Percentiles rank a stretch among this genome's conserved stretches.
phyloP scores from a whole-genome alignment of 176 grass and related monocot genomes.

The Aechmea fasciata region DNA sequence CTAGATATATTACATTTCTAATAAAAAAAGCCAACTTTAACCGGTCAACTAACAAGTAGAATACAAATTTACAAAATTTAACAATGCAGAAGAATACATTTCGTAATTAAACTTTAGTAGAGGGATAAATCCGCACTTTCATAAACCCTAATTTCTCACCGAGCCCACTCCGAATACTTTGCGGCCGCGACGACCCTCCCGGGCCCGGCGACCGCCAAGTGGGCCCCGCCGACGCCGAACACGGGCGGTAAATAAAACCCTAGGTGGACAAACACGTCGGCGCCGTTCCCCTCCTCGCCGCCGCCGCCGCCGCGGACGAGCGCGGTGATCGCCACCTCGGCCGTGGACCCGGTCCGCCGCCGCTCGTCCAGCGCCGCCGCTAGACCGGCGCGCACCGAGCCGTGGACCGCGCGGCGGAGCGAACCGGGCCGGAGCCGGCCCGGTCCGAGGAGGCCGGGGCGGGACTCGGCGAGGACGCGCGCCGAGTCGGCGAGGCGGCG shows the following conservation, averaged over 20 bases:
- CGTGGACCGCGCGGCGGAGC: slow-evolving; percentile 19
- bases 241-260: slow-evolving; percentile 40
- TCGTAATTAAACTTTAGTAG: too few species aligned
- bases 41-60: too few species aligned
- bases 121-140: too few species aligned
- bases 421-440: background rate
- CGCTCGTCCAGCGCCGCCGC: slow-evolving; percentile 25
- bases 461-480: slow-evolving; percentile 31
- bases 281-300: background rate
- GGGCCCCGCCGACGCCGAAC: slow-evolving; percentile 44
- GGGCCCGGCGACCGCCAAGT: slow-evolving; percentile 43
- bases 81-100: too few species aligned
- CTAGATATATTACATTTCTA: too few species aligned
- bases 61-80: too few species aligned
- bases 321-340: slow-evolving; percentile 53
- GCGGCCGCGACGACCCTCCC: slow-evolving; percentile 47
- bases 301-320: slow-evolving; percentile 29
- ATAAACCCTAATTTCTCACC: slow-evolving; percentile 21
- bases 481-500: slow-evolving; percentile 50
- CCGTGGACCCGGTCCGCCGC: background rate
- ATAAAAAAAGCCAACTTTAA: too few species aligned
- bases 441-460: slow-evolving; percentile 40
- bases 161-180: slow-evolving; percentile 68
- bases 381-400: slow-evolving; percentile 33
- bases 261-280: slow-evolving; percentile 55